Conservation (phyloP, 148 eudicot genomes). For the Chenopodium formosanum region DNA sequence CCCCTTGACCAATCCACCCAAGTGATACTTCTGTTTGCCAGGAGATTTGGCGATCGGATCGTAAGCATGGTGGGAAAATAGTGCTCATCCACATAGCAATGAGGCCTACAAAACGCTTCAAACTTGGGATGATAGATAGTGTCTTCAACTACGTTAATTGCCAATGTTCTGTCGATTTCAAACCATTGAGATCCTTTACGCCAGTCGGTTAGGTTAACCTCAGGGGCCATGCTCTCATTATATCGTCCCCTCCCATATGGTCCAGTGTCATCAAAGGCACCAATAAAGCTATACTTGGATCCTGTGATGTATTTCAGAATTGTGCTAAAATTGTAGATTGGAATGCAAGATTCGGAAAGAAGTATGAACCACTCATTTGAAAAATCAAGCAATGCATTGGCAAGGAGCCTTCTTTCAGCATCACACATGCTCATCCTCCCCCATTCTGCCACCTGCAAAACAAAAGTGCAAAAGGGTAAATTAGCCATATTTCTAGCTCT, state of each 20-base stretch:
- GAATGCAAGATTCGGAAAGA: slow-evolving; percentile 79
- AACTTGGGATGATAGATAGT: slow-evolving; percentile 60
- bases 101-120: slow-evolving; percentile 56
- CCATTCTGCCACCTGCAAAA: slow-evolving; percentile 59
- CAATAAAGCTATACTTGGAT: slow-evolving; percentile 67
- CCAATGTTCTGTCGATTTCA: slow-evolving; percentile 62
- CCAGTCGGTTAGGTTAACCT: slow-evolving; percentile 66
- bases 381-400: slow-evolving; percentile 76
- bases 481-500: not conserved
- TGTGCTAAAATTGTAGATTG: slow-evolving; percentile 62
- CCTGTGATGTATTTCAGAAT: slow-evolving; percentile 51
- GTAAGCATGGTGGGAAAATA: slow-evolving; percentile 87
- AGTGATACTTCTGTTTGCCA: slow-evolving; percentile 80
- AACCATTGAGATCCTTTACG: slow-evolving; percentile 90
- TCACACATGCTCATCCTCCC: slow-evolving; percentile 91
- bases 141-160: slow-evolving; percentile 53
- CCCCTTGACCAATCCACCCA: slow-evolving; percentile 98
- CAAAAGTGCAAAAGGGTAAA: not conserved
- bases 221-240: slow-evolving; percentile 59
- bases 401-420: slow-evolving; percentile 79
- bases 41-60: slow-evolving; percentile 45
- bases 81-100: slow-evolving; percentile 85
- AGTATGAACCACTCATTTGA: slow-evolving; percentile 76
- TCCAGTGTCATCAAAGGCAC: slow-evolving; percentile 70
- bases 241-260: slow-evolving; percentile 82